Evolutionary conservation across 2,329 filamentous ascomycete species (phyloP).

Genomic region (Lachnellula hyalina): DNA sequence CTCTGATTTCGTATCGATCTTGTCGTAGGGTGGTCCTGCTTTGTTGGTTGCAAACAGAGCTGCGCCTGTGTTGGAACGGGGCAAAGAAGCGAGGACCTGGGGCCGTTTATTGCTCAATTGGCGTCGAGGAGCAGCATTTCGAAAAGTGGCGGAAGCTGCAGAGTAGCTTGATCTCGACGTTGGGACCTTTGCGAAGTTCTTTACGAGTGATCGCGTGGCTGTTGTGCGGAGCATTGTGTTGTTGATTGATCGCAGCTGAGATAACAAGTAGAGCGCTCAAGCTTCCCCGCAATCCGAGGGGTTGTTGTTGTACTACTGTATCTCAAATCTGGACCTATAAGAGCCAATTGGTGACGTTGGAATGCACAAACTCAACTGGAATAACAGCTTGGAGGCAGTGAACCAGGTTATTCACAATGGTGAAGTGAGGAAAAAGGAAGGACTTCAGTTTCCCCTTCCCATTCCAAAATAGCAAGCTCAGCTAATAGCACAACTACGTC

Average conservation of each 20-base stretch:
- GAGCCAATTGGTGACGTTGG: slow-evolving; percentile 11
- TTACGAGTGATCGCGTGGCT: slow-evolving; percentile 26
- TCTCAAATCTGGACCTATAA: slow-evolving; percentile 5
- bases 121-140: slow-evolving; percentile 14
- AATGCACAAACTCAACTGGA: slow-evolving; percentile 5
- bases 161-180: slow-evolving; percentile 21
- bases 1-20: slow-evolving; percentile 53
- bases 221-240: slow-evolving; percentile 29
- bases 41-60: slow-evolving; percentile 39
- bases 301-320: neutral
- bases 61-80: slow-evolving; percentile 37
- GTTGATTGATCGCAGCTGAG: slow-evolving; percentile 11
- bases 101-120: slow-evolving; percentile 24
- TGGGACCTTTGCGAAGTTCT: slow-evolving; percentile 24
- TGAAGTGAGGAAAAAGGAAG: neutral
- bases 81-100: slow-evolving; percentile 11
- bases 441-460: neutral
- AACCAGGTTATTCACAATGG: slow-evolving; percentile 1
- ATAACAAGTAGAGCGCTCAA: slow-evolving; percentile 10
- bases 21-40: slow-evolving; percentile 28
- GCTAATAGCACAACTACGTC: slow-evolving; percentile 3
- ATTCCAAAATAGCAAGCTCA: slow-evolving; percentile 7
- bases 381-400: neutral
- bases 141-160: slow-evolving; percentile 23
- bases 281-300: slow-evolving; percentile 21